A percentile compares a stretch with the other conserved stretches of the same genome.
phyloP scores from a whole-genome alignment of 208 protist species.

The Phytomonas francai region DNA sequence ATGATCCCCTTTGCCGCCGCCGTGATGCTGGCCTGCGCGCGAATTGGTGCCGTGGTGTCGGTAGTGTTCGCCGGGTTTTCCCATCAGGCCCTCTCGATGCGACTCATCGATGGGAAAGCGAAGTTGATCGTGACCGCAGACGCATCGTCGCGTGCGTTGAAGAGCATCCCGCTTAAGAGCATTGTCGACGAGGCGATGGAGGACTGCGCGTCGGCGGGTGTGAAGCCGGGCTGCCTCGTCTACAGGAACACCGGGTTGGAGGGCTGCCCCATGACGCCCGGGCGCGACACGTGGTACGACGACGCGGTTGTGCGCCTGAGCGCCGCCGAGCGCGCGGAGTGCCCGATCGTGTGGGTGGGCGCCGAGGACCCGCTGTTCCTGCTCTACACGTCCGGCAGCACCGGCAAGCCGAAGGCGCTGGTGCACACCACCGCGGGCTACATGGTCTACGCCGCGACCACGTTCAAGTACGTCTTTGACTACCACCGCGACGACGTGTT shows the following conservation, averaged over 20 bases:
- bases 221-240: slow-evolving; percentile 37
- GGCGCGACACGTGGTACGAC: slow-evolving; percentile 66
- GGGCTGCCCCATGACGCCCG: slow-evolving; percentile 40
- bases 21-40: slow-evolving; percentile 96
- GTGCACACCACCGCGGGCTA: slow-evolving; percentile 93
- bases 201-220: slow-evolving; percentile 21
- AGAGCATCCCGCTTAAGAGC: slow-evolving; percentile 86
- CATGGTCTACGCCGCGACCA: slow-evolving; percentile 89
- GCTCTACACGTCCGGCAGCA: slow-evolving; percentile 97
- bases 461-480: slow-evolving; percentile 94
- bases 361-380: slow-evolving; percentile 96
- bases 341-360: slow-evolving; percentile 86
- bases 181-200: slow-evolving; percentile 75
- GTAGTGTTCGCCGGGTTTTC: slow-evolving; percentile 88
- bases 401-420: slow-evolving; percentile 96
- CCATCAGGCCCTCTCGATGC: slow-evolving; percentile 36
- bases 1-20: slow-evolving; percentile 90
- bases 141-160: slow-evolving; percentile 69
- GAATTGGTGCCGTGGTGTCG: slow-evolving; percentile 90
- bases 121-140: slow-evolving; percentile 83
- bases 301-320: slow-evolving; percentile 39
- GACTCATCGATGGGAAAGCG: slow-evolving; percentile 48
- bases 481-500: slow-evolving; percentile 95
- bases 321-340: slow-evolving; percentile 23
- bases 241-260: slow-evolving; percentile 36